Evolutionary conservation across 306 rosid species (phyloP).

Genomic region (Castanea crenata): DNA sequence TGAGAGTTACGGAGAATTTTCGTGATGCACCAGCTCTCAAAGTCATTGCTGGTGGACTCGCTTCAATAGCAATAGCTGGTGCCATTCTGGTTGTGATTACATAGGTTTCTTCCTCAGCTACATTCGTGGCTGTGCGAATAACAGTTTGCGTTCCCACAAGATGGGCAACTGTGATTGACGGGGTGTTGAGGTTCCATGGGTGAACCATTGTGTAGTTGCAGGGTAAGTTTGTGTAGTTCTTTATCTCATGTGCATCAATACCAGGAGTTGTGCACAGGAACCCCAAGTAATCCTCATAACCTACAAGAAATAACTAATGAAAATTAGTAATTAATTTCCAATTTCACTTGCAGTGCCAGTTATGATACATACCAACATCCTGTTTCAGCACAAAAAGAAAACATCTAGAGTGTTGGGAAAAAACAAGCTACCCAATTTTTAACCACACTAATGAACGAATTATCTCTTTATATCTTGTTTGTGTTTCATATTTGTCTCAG

Average conservation of each 20-base stretch:
- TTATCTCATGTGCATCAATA: slow-evolving; percentile 70
- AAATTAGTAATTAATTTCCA: slow-evolving; percentile 1
- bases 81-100: slow-evolving; percentile 75
- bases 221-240: slow-evolving; percentile 61
- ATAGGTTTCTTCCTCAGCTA: slow-evolving; percentile 90
- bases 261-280: slow-evolving; percentile 93
- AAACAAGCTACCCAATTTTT: background rate
- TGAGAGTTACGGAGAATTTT: slow-evolving; percentile 62
- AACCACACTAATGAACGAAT: background rate
- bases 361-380: background rate
- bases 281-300: slow-evolving; percentile 87
- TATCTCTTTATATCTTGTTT: background rate
- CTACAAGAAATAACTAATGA: slow-evolving; percentile 38
- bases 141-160: slow-evolving; percentile 68
- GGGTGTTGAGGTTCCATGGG: slow-evolving; percentile 84
- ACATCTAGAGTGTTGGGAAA: background rate
- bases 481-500: background rate
- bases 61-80: slow-evolving; percentile 83
- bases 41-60: slow-evolving; percentile 86
- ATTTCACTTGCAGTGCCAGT: background rate
- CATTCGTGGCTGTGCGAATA: slow-evolving; percentile 78
- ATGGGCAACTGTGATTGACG: slow-evolving; percentile 84
- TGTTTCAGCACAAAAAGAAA: background rate
- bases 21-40: slow-evolving; percentile 59
- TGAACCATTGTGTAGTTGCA: slow-evolving; percentile 76